Percentiles rank a stretch among this genome's conserved stretches.
Conservation (phyloP, 1,284 basidiomycete species). For the Boletellus deceptivus region DNA sequence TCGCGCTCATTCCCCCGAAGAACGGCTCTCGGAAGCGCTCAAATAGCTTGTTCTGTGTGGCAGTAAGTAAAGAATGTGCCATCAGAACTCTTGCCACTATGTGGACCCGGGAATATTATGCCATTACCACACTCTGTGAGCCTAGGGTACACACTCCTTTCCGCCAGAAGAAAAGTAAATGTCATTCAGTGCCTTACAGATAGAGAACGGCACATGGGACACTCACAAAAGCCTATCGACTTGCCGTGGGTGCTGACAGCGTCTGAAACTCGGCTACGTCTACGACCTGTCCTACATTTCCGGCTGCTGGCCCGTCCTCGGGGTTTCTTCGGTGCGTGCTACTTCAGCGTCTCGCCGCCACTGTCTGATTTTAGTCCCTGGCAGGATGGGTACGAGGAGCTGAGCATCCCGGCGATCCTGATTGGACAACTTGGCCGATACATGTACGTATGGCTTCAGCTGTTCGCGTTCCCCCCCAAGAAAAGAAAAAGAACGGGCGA, state of each 20-base stretch:
- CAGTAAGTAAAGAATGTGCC: too few species aligned
- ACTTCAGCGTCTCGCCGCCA: constrained; percentile 24
- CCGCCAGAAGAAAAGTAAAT: not conserved
- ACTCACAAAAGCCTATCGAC: constrained; percentile 10
- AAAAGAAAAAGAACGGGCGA: not conserved
- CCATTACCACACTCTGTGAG: constrained; percentile 1
- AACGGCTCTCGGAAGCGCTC: not conserved
- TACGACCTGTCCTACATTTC: not conserved
- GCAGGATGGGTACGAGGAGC: constrained; percentile 24
- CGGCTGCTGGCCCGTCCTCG: not conserved
- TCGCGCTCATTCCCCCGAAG: not conserved
- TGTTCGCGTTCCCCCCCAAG: constrained; percentile 15
- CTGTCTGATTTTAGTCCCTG: constrained; percentile 28
- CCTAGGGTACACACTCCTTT: constrained; percentile 2
- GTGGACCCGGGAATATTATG: not conserved
- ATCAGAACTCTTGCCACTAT: too few species aligned
- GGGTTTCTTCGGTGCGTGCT: not conserved
- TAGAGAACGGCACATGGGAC: not conserved
- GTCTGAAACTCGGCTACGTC: not conserved
- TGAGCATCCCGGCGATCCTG: constrained; percentile 29
- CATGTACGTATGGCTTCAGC: constrained; percentile 47
- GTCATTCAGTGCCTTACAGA: not conserved
- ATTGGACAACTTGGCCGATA: constrained; percentile 19
- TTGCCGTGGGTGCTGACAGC: not conserved
- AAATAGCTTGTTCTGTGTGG: not conserved